Evolutionary conservation across 345 rosid species (phyloP), one percentile per base, ranked within the genome.

Genomic region (Excoecaria cochinchinensis): DNA sequence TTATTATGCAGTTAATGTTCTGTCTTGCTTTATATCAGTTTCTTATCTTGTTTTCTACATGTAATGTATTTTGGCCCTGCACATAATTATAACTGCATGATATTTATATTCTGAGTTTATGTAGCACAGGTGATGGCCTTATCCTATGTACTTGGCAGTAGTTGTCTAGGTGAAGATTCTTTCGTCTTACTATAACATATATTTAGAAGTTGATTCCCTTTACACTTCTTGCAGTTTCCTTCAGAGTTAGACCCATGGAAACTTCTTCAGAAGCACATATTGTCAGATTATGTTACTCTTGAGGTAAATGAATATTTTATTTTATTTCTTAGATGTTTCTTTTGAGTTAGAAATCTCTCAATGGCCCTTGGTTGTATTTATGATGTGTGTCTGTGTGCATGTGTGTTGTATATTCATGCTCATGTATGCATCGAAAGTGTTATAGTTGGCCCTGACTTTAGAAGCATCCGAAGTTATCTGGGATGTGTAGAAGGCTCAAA

Each of bases 231-330:
- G 83, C 87, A 95, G 99, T 87, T 90, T 80, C 95, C 97, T 39
- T 89, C 82, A 38, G 99, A 95, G 85, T 81, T 92, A 77, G 97
- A 92, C 68, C 89, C 92, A 21, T 91, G 97, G 99, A 86, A 88
- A 82, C 72, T 85, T 58, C 89, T 95, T 64, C 91, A 88, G 77
- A 86, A 90, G 81, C 97, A 92, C 76, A 83, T 95, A 74, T 84
- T 90, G 72, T 82, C 94, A 21, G 99, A 95, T 85, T 92, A 92
- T 82, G 77, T 90, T 75, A 88, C 82, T 77, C 89, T 85, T 63
- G 97, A 95, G 95, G 99, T 91, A 84, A 82, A 63, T 60, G 57
- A 57, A 64, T 47, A 39, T 72, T 71, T 15, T 61, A 56, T 3
- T 78, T 76, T 57, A 17, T 73, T 59, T 52, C 56, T 64, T 69